phyloP scores from a whole-genome alignment of 2,329 filamentous ascomycete genomes.

The Exophiala sideris region DNA sequence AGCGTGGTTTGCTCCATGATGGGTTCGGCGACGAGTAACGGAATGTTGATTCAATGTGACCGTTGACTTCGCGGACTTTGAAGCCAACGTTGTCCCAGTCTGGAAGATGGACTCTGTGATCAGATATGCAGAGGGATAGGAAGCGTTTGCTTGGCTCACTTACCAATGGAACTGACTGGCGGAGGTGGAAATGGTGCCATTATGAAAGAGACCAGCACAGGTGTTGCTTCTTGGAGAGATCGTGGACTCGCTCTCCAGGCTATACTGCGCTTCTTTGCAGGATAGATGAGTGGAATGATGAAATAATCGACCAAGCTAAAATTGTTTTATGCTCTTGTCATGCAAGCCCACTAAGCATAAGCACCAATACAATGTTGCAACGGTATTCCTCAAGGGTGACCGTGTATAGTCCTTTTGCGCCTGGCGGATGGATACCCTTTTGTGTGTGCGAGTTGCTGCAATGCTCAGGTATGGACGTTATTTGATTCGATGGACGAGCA shows the following conservation, averaged over 20 bases:
- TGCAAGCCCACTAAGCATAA: too few relatives aligned
- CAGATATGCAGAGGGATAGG: conserved; percentile 5
- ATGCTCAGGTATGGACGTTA: neutral
- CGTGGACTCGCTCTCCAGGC: too few relatives aligned
- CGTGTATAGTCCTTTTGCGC: too few relatives aligned
- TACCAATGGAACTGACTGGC: conserved; percentile 71
- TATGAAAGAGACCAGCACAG: neutral
- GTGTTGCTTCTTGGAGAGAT: too few relatives aligned
- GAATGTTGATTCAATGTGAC: conserved; percentile 87
- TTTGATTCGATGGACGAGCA: neutral
- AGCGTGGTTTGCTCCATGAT: conserved; percentile 55
- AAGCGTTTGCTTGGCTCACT: conserved; percentile 15
- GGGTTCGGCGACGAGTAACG: conserved; percentile 56
- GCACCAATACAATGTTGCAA: too few relatives aligned
- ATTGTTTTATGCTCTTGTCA: too few relatives aligned
- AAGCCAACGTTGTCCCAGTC: conserved; percentile 95
- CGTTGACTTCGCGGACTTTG: conserved; percentile 89
- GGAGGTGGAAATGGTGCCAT: conserved; percentile 64
- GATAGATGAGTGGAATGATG: too few relatives aligned
- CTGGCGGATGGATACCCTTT: neutral
- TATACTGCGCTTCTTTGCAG: too few relatives aligned
- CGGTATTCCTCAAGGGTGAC: too few relatives aligned
- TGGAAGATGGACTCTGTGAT: conserved; percentile 36
- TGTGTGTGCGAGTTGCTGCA: neutral
- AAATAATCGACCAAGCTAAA: too few relatives aligned